Evolutionary conservation across 2,329 filamentous ascomycete species (phyloP).

Genomic region (Pseudohalonectria lignicola): DNA sequence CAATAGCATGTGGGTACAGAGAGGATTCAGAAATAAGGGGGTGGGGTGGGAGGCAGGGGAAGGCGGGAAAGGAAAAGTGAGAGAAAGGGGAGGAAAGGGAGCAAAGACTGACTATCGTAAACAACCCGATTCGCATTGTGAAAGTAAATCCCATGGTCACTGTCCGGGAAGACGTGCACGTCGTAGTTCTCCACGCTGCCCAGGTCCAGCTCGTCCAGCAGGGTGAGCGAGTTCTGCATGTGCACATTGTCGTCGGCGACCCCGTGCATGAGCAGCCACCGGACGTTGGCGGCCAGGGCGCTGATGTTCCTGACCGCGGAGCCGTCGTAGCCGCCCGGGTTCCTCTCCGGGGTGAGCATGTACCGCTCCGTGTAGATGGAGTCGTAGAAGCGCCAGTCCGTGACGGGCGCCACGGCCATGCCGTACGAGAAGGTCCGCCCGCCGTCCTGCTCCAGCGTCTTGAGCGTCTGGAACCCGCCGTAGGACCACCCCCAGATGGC

Average conservation of each 20-base stretch:
- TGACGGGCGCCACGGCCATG: conserved; percentile 97
- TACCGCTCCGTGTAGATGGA: conserved; percentile 92
- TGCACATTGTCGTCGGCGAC: conserved; percentile 97
- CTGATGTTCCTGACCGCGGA: conserved; percentile 64
- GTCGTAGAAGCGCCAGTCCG: conserved; percentile 94
- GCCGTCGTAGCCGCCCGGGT: conserved; percentile 64
- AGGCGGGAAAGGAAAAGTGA: no score
- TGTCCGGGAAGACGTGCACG: conserved; percentile 92
- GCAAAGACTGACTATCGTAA: conserved; percentile 69
- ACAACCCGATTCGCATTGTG: conserved; percentile 88
- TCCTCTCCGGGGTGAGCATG: conserved; percentile 89
- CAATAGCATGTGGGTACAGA: no score
- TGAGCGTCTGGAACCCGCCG: conserved; percentile 89
- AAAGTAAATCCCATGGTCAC: conserved; percentile 89
- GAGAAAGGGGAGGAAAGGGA: conserved; percentile 3
- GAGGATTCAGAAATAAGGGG: no score
- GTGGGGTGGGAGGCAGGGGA: no score
- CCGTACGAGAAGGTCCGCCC: conserved; percentile 90
- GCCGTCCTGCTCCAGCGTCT: conserved; percentile 84
- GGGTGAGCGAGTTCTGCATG: conserved; percentile 80
- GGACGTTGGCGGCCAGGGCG: conserved; percentile 63
- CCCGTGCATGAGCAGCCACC: conserved; percentile 93
- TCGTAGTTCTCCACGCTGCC: conserved; percentile 85
- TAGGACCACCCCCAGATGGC: conserved; percentile 99
- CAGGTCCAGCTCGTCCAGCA: conserved; percentile 80